phyloP scores from a whole-genome alignment of 331 rosid species.

The Ulmus americana region DNA sequence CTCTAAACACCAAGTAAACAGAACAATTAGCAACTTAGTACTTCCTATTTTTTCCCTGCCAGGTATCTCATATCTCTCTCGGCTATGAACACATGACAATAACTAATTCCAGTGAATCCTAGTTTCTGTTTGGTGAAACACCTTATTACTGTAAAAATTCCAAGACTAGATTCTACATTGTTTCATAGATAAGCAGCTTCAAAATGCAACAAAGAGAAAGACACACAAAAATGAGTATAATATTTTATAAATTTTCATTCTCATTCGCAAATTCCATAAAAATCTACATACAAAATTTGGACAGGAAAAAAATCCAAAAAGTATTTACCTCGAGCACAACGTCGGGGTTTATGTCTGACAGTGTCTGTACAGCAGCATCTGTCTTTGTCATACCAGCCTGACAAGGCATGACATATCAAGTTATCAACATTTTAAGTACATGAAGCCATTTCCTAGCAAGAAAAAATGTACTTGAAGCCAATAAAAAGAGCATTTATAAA shows the following conservation, averaged over 20 bases:
- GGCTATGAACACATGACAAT: background rate
- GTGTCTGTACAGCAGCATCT: conserved; percentile 94
- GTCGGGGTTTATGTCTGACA: conserved; percentile 87
- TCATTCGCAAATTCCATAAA: background rate
- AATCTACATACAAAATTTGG: background rate
- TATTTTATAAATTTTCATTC: background rate
- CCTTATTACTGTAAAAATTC: background rate
- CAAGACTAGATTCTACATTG: conserved; percentile 2
- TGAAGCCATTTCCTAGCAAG: background rate
- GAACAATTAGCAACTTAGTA: conserved; percentile 19
- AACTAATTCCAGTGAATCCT: background rate
- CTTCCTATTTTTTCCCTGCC: background rate
- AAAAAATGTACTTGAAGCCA: background rate
- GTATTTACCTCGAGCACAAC: conserved; percentile 75
- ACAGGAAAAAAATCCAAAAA: conserved; percentile 5
- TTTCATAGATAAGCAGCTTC: background rate
- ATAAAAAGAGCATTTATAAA: background rate
- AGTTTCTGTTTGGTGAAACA: background rate
- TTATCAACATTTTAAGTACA: background rate
- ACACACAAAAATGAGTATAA: background rate
- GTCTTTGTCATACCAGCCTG: conserved; percentile 95
- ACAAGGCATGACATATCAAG: conserved; percentile 19
- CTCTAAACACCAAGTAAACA: conserved; percentile 47
- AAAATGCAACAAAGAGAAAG: background rate
- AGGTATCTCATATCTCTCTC: background rate